phyloP scores from a whole-genome alignment of 2,329 filamentous ascomycete genomes.

The Piedraia hortae region DNA sequence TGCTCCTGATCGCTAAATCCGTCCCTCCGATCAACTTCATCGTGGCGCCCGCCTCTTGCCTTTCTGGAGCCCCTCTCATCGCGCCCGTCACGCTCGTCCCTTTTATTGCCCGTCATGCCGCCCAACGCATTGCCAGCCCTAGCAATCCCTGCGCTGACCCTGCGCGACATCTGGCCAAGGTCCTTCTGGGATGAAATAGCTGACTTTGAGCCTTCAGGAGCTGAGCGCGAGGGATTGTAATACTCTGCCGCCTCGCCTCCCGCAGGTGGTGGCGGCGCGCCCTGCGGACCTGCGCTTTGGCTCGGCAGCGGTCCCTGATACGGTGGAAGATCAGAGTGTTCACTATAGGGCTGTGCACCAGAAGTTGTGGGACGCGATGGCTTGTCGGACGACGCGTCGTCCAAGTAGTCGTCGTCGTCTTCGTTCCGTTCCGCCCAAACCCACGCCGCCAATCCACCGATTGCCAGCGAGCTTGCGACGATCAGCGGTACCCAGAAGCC shows the following conservation, averaged over 20 bases:
- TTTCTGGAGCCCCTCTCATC: slow-evolving; percentile 2
- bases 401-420: slow-evolving; percentile 36
- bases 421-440: slow-evolving; percentile 72
- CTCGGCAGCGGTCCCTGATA: slow-evolving; percentile 5
- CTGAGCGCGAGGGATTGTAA: slow-evolving; percentile 3
- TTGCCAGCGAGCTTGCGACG: slow-evolving; percentile 65
- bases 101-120: slow-evolving; percentile 35
- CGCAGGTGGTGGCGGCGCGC: slow-evolving; percentile 6
- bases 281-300: slow-evolving; percentile 7
- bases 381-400: slow-evolving; percentile 7
- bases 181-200: neutral
- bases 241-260: slow-evolving; percentile 10
- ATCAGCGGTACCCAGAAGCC: slow-evolving; percentile 76
- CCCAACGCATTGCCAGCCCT: slow-evolving; percentile 56
- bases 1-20: slow-evolving; percentile 43
- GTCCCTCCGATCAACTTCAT: slow-evolving; percentile 6
- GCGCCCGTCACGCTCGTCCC: slow-evolving; percentile 3
- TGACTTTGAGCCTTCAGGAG: neutral
- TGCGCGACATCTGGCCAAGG: slow-evolving; percentile 26
- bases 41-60: slow-evolving; percentile 2
- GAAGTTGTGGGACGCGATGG: slow-evolving; percentile 7
- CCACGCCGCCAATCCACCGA: slow-evolving; percentile 69
- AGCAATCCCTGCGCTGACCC: slow-evolving; percentile 53
- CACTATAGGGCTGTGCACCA: slow-evolving; percentile 1
- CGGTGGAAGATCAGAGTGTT: slow-evolving; percentile 3